Evolutionary conservation across 352 stramenopile species (phyloP).

Genomic region (Phytopythium chamaehyphon): DNA sequence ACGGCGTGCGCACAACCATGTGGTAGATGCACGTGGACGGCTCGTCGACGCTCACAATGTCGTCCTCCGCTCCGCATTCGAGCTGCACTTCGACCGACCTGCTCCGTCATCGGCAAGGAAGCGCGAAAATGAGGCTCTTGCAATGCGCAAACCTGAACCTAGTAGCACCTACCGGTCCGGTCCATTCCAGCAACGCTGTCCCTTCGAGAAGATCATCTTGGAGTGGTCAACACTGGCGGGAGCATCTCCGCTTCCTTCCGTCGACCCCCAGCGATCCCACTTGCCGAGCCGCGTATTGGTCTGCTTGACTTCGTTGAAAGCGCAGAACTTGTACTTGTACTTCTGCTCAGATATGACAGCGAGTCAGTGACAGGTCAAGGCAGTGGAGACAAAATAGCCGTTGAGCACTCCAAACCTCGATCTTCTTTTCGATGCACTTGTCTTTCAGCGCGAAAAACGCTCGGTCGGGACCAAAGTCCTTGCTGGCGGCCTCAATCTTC

Average conservation of each 20-base stretch:
- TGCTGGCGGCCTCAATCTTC: constrained; percentile 29
- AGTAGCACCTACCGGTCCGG: constrained; percentile 77
- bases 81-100: constrained; percentile 71
- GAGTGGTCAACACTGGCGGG: constrained; percentile 25
- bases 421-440: constrained; percentile 68
- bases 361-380: background rate
- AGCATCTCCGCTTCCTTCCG: background rate
- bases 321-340: constrained; percentile 89
- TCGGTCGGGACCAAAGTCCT: constrained; percentile 66
- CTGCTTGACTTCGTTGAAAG: constrained; percentile 80
- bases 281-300: constrained; percentile 73
- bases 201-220: constrained; percentile 74
- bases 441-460: constrained; percentile 77
- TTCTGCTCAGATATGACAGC: constrained; percentile 23
- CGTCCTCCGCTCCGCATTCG: constrained; percentile 74
- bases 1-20: constrained; percentile 68
- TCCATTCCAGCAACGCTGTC: constrained; percentile 91
- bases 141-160: background rate
- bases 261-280: constrained; percentile 53
- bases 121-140: background rate
- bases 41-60: constrained; percentile 89
- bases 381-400: background rate
- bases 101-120: background rate
- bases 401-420: constrained; percentile 44
- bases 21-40: constrained; percentile 92